Base-by-base conservation (phyloP, 805 yeast species). In the Metschnikowia lunata region DNA sequence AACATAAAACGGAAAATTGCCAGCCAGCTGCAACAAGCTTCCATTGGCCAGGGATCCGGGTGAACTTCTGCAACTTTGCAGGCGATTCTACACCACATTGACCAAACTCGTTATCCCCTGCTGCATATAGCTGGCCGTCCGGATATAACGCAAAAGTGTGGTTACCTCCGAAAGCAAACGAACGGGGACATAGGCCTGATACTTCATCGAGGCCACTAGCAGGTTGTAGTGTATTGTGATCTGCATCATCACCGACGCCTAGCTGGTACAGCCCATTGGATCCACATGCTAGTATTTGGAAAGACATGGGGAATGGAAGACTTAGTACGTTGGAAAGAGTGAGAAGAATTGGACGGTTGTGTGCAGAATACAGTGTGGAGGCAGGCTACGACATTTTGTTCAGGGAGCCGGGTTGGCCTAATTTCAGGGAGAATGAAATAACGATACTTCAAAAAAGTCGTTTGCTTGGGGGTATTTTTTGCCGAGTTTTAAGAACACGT, bases 211-310 rank as follows among this genome's bases (percentile, higher is more conserved):
- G 60, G 52, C 34, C 23, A 7, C 30, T 28, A 9, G 46, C 52
- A 29, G 30, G 39, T 31, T 37, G 51, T 0, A 70, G 46, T 4
- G 32, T 36, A 37, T 50, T 46, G 30, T 57, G 56, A 45, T 71
- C 97, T 1, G 74, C 74, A 30, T 65, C 62, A 49, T 80, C 63
- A 6, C 71, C 74, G 32, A 72, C 59, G 33, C 97, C 95, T 37
- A 90, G 72, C 59, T 90, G 98, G 45, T 61, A 78, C 30, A 66
- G 70, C 1, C 97, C 96, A 62, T 90, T 90, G 2, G 97, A 88
- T 0, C 98, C 98, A 59, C 93, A 80, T 1, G 80, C 70, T 30
- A 73, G 69, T 2, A 81, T 58, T 14, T 34, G 39, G 42, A 53
- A 57, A 15, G 45, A 31, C 55, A 51, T 51, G 30, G 27, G 1